Base-by-base conservation (phyloP, 495 filamentous ascomycete genomes). In the Neurospora tetraspora region DNA sequence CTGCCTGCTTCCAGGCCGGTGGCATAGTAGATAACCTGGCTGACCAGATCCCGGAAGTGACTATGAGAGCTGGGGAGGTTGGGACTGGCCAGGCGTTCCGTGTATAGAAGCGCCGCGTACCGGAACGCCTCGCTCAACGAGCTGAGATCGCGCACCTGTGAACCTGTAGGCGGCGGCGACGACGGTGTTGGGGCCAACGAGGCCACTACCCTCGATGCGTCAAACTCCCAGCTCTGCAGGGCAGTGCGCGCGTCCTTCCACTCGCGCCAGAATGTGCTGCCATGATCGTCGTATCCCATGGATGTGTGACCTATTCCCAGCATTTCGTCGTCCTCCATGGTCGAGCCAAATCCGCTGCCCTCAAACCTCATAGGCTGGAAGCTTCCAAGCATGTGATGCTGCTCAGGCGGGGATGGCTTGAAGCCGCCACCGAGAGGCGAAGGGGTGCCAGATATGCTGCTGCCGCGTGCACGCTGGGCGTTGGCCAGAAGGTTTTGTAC, bases 41-140 rank as follows among this genome's bases (percentile, higher is more conserved):
- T 88, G 45, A 97, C 93, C 4, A 97, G 88, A 70, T 89, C 90
- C 78, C 95, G 93, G 81, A 97, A 92, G 74, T 92, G 92, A 69
- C 90, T 88, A 78, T 95, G 88, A 11, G 86, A 86, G 0, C 92
- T 92, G 14, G 94, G 89, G 3, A 92, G 81, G 70, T 88, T 86
- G 18, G 95, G 94, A 77, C 90, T 89, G 5, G 91, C 94, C 34
- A 98, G 89, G 5, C 95, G 92, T 80, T 97, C 93, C 27, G 91
- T 93, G 83, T 98, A 98, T 23, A 98, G 89, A 9, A 98, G 87
- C 2, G 94, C 94, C 0, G 94, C 89, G 77, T 94, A 92, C 36
- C 94, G 92, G 85, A 97, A 98, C 8, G 92, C 91, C 78, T 97
- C 94, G 69, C 92, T 96, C 80, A 91, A 78, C 87, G 86, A 83